Percentiles rank a stretch among this genome's conserved stretches.
These are phyloP conservation scores for Boletus rubropictus DNA, from an alignment of 768 basidiomycete species.

Conservation along the genomic window DNA sequence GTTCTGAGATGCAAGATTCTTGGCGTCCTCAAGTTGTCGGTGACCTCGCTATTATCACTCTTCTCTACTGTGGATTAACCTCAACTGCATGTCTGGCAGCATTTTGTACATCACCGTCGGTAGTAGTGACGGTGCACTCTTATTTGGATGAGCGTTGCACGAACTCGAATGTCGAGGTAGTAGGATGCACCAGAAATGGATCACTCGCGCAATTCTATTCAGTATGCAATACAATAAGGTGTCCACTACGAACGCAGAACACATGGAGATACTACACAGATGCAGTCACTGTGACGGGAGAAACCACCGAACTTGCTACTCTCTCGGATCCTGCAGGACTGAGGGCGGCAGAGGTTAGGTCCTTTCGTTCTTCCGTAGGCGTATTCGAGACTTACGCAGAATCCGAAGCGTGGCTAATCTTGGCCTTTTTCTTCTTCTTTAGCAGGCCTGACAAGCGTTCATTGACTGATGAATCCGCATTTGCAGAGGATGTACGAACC, in stretches of 20 bases:
- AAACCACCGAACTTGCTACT: background rate
- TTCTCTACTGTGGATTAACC: no score
- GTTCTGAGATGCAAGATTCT: no score
- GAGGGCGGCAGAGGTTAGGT: background rate
- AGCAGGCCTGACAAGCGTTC: slow-evolving; percentile 48
- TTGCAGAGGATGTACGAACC: slow-evolving; percentile 42
- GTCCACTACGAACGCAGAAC: background rate
- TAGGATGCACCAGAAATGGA: no score
- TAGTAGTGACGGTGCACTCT: background rate
- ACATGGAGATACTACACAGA: slow-evolving; percentile 9
- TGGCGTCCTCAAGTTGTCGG: no score
- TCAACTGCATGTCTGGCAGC: no score
- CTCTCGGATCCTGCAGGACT: background rate
- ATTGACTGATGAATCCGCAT: slow-evolving; percentile 7
- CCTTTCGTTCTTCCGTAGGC: slow-evolving; percentile 4
- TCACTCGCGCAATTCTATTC: no score
- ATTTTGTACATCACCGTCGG: background rate
- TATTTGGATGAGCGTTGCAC: no score
- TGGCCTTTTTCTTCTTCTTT: slow-evolving; percentile 74
- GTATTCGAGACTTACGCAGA: slow-evolving; percentile 22
- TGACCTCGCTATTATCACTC: no score
- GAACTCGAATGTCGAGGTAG: no score
- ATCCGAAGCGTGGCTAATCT: slow-evolving; percentile 29
- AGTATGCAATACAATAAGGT: background rate
- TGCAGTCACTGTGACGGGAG: slow-evolving; percentile 12